Conservation (phyloP, 2,329 filamentous ascomycete species). For the Pestalotiopsis sp. region DNA sequence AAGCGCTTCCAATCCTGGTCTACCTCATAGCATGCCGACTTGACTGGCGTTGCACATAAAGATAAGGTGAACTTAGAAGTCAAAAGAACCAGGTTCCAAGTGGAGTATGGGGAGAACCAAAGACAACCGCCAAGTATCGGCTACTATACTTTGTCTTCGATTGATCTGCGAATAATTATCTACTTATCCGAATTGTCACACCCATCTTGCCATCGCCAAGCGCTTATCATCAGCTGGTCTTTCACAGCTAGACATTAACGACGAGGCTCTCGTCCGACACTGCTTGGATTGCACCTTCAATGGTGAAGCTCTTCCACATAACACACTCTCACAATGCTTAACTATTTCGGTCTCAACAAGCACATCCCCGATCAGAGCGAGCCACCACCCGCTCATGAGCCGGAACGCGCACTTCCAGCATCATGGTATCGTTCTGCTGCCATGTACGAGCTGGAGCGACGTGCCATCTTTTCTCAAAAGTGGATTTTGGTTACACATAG, state of each 20-base stretch:
- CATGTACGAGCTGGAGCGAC: slow-evolving; percentile 1
- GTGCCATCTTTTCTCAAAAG: not conserved
- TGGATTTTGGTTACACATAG: slow-evolving; percentile 1
- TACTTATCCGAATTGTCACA: not conserved
- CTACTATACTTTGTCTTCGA: not conserved
- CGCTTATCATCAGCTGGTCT: not conserved
- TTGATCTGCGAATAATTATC: not conserved
- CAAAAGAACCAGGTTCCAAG: not conserved
- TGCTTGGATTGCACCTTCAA: not conserved
- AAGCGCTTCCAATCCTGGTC: not conserved
- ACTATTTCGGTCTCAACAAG: not conserved
- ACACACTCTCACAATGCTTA: not conserved
- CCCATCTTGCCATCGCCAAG: not conserved
- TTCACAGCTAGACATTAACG: not conserved
- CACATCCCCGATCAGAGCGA: not conserved
- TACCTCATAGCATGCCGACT: not conserved
- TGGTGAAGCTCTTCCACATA: not conserved
- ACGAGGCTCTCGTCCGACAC: not conserved
- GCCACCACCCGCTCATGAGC: not conserved
- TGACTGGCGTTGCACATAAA: not conserved
- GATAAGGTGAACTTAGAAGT: not conserved
- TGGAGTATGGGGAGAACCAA: not conserved
- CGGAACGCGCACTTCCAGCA: not conserved
- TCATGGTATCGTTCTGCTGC: slow-evolving; percentile 1
- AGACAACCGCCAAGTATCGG: not conserved